Base-by-base conservation (phyloP, 805 yeast species). In the Lachancea waltii region DNA sequence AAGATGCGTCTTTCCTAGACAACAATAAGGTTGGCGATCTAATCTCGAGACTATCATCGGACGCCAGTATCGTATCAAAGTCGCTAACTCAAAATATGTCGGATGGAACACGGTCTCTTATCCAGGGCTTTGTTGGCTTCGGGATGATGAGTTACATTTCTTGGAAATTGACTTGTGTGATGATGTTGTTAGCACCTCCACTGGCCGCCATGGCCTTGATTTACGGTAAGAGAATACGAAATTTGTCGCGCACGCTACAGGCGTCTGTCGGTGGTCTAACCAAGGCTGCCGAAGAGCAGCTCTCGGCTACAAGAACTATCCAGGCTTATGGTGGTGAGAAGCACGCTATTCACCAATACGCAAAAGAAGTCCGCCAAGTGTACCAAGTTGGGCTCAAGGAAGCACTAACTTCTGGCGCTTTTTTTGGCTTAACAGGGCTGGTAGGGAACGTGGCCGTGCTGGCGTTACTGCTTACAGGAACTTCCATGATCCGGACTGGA, bases 101-200 rank as follows among this genome's bases (percentile, higher is more conserved):
- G 41, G 97, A 90, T 57, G 97, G 97, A n/a, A 70, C 87, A 25
- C 67, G 97, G 41, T 79, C 97, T 0, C 58, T 79, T 1, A 76
- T 90, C 15, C 78, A 86, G 50, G 95, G 95, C 1, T 67, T 74
- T 33, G 95, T 85, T 28, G 97, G 97, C 5, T 65, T 89, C 33
- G 74, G 85, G 3, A 86, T 89, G 95, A 90, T 90, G 97, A 68
- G 85, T 45, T 77, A 77, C 49, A 92, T 89, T 7, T 81, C 92
- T 26, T 73, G 85, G 67, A 79, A 87, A 52, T 68, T 90, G 43
- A 85, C 96, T 0, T 77, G 81, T 6, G 79, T 84, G 41, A 85
- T 90, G 83, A 68, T 83, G 46, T 50, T 85, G 23, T 65, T 89
- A 38, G 79, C 85, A 40, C 97, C 97, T 2, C 94, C 95, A 1